Conservation (phyloP, 805 yeast genomes). For the Kluyveromyces nonfermentans region DNA sequence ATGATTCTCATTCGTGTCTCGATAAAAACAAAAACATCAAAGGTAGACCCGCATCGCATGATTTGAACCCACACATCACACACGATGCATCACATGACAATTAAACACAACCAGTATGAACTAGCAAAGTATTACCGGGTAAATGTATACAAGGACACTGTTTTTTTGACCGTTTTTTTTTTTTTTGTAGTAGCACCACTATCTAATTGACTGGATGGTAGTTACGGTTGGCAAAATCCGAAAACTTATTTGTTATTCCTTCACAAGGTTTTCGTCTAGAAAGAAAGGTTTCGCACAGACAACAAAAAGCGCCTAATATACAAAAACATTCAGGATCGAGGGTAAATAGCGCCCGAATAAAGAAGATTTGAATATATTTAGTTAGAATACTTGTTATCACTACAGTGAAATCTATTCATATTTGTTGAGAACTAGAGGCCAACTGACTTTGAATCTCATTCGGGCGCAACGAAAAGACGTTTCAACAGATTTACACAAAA, state of each 20-base stretch:
- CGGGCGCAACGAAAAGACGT: not conserved
- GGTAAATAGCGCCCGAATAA: not conserved
- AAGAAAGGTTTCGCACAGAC: too few relatives aligned
- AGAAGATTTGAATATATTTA: not conserved
- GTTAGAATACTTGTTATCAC: not conserved
- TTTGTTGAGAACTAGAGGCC: not conserved
- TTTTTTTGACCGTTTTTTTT: too few relatives aligned
- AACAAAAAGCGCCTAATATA: not conserved
- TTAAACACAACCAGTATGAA: not conserved
- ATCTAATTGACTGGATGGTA: not conserved
- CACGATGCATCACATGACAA: too few relatives aligned
- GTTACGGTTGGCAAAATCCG: not conserved
- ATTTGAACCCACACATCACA: too few relatives aligned
- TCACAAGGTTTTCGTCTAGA: too few relatives aligned
- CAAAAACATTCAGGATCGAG: not conserved
- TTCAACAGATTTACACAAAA: too few relatives aligned
- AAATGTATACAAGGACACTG: too few relatives aligned
- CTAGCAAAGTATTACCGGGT: not conserved
- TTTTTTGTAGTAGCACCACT: too few relatives aligned
- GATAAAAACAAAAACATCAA: constrained; percentile 4
- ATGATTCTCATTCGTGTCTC: not conserved
- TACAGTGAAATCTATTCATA: not conserved
- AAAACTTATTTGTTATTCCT: too few relatives aligned
- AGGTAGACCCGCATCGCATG: too few relatives aligned
- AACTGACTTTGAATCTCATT: not conserved